A percentile compares a stretch with the other conserved stretches of the same genome.
These are phyloP conservation scores for Barnettozyma californica DNA, from an alignment of 805 yeast species.

Conservation along the genomic window DNA sequence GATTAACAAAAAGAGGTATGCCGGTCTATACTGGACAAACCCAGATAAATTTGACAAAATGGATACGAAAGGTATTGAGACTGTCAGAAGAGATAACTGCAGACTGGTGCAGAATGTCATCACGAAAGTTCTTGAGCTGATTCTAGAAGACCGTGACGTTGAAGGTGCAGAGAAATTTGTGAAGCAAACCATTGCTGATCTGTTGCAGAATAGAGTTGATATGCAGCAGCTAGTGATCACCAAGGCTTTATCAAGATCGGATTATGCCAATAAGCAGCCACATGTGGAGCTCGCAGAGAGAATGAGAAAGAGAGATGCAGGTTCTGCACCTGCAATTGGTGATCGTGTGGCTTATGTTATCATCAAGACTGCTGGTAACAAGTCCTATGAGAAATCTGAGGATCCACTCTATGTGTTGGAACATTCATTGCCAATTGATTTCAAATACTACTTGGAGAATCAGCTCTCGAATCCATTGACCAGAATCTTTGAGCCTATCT, in stretches of 20 bases:
- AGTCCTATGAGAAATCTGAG: conserved; percentile 92
- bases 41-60: conserved; percentile 91
- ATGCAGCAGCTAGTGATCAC: conserved; percentile 91
- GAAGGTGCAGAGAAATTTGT: conserved; percentile 80
- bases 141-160: conserved; percentile 84
- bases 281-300: conserved; percentile 95
- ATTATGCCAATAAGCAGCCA: conserved; percentile 94
- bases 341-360: conserved; percentile 98
- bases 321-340: conserved; percentile 94
- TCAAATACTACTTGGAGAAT: conserved; percentile 88
- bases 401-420: conserved; percentile 93
- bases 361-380: conserved; percentile 70
- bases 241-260: conserved; percentile 78
- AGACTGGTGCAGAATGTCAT: conserved; percentile 90
- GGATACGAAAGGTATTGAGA: conserved; percentile 98
- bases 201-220: conserved; percentile 87
- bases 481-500: conserved; percentile 91
- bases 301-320: conserved; percentile 94
- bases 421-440: conserved; percentile 88
- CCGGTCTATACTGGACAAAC: conserved; percentile 94
- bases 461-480: conserved; percentile 89
- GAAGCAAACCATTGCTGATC: conserved; percentile 81
- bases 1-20: conserved; percentile 94
- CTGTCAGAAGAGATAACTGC: conserved; percentile 97
- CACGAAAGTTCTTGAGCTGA: conserved; percentile 80